Percentiles rank a stretch among this genome's conserved stretches.
These are phyloP conservation scores for Syzygium aromaticum DNA, from an alignment of 345 rosid genomes.

Conservation along the genomic window DNA sequence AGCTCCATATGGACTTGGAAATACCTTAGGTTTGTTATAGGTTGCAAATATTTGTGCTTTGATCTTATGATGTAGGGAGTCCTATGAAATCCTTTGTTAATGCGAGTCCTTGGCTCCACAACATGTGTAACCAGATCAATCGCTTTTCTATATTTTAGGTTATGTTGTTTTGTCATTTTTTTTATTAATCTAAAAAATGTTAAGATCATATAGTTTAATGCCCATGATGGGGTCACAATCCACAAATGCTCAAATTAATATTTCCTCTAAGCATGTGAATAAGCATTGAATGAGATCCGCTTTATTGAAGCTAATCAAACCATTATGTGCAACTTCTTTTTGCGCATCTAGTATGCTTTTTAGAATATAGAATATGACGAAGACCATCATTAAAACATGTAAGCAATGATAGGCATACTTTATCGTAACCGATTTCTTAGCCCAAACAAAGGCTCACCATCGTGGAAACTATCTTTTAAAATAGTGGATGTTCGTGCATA, in stretches of 20 bases:
- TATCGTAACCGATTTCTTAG: not conserved
- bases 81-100: not conserved
- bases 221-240: not conserved
- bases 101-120: not conserved
- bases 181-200: not conserved
- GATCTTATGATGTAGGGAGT: not conserved
- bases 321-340: not conserved
- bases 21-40: not conserved
- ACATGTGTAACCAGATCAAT: not conserved
- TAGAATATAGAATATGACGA: not conserved
- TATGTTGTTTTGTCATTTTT: not conserved
- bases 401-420: not conserved
- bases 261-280: not conserved
- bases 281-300: not conserved
- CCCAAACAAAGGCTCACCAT: not conserved
- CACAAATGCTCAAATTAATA: not conserved
- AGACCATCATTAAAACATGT: not conserved
- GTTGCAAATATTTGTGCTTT: not conserved
- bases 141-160: not conserved
- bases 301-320: not conserved
- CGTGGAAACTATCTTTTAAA: not conserved
- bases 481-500: not conserved
- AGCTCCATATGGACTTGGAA: not conserved
- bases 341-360: not conserved
- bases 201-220: not conserved